phyloP scores from a whole-genome alignment of 345 rosid species.

The Murraya paniculata region DNA sequence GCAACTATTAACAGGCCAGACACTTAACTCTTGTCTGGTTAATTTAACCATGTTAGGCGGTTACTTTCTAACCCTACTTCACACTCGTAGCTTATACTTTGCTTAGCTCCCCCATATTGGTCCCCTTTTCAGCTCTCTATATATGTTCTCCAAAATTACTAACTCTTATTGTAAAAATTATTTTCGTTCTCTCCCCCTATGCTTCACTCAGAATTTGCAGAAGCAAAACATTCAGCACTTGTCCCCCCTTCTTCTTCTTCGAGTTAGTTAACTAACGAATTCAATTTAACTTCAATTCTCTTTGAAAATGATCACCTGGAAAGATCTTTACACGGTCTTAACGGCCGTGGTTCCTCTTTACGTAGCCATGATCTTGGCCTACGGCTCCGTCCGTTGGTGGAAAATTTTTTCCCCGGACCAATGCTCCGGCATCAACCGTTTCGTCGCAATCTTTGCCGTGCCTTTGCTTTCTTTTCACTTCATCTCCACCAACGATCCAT shows the following conservation, averaged over 20 bases:
- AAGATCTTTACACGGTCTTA: conserved; percentile 86
- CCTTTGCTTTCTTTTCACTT: conserved; percentile 95
- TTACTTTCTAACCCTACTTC: conserved; percentile 23
- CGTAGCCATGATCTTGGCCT: conserved; percentile 93
- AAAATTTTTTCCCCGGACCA: conserved; percentile 89
- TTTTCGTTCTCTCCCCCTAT: too few species aligned
- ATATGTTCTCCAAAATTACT: conserved; percentile 7
- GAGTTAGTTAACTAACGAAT: conserved; percentile 39
- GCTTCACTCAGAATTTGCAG: conserved; percentile 6
- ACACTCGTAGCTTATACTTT: not conserved
- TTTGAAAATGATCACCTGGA: conserved; percentile 57
- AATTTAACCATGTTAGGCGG: conserved; percentile 20
- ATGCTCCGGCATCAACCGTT: conserved; percentile 96
- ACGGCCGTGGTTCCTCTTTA: conserved; percentile 87
- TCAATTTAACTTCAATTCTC: not conserved
- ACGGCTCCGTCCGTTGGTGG: conserved; percentile 99
- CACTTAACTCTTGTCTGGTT: conserved; percentile 12
- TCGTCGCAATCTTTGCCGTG: conserved; percentile 91
- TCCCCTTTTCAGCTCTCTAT: conserved; percentile 5
- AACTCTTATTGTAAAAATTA: not conserved
- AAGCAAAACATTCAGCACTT: not conserved
- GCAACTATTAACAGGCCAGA: not conserved
- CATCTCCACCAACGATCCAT: conserved; percentile 79
- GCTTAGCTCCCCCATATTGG: not conserved
- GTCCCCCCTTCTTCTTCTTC: not conserved